Conservation (phyloP, 805 yeast genomes). For the Candida schatavii region DNA sequence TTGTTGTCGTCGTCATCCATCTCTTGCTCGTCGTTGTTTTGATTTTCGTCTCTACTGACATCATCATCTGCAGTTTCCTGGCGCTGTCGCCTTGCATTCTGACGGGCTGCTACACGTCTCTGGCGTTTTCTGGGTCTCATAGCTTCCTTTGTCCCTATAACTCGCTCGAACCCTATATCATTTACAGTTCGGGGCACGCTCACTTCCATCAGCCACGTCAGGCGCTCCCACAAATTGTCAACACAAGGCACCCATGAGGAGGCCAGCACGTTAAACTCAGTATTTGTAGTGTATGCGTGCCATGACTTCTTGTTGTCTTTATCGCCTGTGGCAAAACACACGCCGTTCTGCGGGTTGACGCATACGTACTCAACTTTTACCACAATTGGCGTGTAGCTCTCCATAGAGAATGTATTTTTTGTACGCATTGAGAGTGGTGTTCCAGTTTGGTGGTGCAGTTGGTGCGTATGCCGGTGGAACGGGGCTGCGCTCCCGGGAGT, state of each 20-base stretch:
- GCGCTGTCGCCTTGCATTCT: conserved; percentile 9
- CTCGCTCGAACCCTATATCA: conserved; percentile 55
- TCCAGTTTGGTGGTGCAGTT: conserved; percentile 15
- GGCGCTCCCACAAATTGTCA: conserved; percentile 81
- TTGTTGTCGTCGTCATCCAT: conserved; percentile 29
- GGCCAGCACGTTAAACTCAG: conserved; percentile 74
- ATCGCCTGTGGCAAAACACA: conserved; percentile 66
- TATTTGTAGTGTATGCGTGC: conserved; percentile 85
- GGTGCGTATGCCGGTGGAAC: neutral
- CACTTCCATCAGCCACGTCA: conserved; percentile 91
- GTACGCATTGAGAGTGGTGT: conserved; percentile 37
- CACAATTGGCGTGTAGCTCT: conserved; percentile 66
- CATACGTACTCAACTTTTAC: conserved; percentile 66
- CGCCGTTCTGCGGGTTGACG: conserved; percentile 67
- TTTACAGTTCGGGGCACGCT: conserved; percentile 76
- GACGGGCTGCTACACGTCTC: too few species aligned
- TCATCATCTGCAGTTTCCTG: neutral
- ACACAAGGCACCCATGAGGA: conserved; percentile 98
- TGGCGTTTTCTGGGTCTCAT: conserved; percentile 11
- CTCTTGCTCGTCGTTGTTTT: conserved; percentile 8
- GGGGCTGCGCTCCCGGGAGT: conserved; percentile 26
- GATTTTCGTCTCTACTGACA: conserved; percentile 3
- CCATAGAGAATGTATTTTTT: conserved; percentile 29
- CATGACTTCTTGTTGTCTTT: conserved; percentile 52
- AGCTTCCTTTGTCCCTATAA: conserved; percentile 35